Conservation (phyloP, 345 rosid species). For the Zanthoxylum bungeanum region DNA sequence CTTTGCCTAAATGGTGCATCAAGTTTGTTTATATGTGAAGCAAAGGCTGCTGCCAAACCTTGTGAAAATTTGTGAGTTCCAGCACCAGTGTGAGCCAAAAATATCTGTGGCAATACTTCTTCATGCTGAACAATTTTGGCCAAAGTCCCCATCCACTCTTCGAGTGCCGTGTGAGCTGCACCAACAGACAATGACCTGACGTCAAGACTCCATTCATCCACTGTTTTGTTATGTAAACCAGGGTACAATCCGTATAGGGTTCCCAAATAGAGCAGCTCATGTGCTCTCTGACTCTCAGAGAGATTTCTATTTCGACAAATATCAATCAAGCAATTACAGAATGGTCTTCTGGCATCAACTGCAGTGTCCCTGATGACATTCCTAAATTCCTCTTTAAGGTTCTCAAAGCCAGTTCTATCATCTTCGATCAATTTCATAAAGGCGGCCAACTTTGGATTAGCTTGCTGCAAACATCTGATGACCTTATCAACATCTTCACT, state of each 20-base stretch:
- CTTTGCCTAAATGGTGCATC: slow-evolving; percentile 73
- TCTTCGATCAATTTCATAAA: slow-evolving; percentile 50
- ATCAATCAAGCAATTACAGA: slow-evolving; percentile 89
- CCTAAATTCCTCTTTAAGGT: slow-evolving; percentile 60
- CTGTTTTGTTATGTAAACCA: slow-evolving; percentile 64
- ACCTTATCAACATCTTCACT: slow-evolving; percentile 57
- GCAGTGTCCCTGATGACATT: slow-evolving; percentile 45
- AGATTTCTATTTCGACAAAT: slow-evolving; percentile 58
- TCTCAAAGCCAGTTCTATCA: slow-evolving; percentile 40
- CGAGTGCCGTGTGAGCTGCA: slow-evolving; percentile 84
- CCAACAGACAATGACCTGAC: slow-evolving; percentile 82
- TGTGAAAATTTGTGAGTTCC: slow-evolving; percentile 84
- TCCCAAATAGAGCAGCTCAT: slow-evolving; percentile 86
- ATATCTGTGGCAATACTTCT: slow-evolving; percentile 67
- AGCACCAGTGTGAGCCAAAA: slow-evolving; percentile 74
- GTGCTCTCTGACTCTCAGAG: slow-evolving; percentile 60
- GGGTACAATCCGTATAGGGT: slow-evolving; percentile 75
- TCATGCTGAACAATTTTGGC: slow-evolving; percentile 52
- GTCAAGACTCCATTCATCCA: slow-evolving; percentile 76
- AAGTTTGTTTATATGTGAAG: slow-evolving; percentile 57
- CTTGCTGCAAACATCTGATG: slow-evolving; percentile 54
- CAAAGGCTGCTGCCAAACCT: slow-evolving; percentile 74
- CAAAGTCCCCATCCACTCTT: slow-evolving; percentile 84
- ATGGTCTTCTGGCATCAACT: slow-evolving; percentile 78
- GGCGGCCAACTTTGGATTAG: slow-evolving; percentile 62